These are phyloP conservation scores for Beauveria scarabaeidicola DNA, from an alignment of 2,329 filamentous ascomycete genomes.

Conservation along the genomic window DNA sequence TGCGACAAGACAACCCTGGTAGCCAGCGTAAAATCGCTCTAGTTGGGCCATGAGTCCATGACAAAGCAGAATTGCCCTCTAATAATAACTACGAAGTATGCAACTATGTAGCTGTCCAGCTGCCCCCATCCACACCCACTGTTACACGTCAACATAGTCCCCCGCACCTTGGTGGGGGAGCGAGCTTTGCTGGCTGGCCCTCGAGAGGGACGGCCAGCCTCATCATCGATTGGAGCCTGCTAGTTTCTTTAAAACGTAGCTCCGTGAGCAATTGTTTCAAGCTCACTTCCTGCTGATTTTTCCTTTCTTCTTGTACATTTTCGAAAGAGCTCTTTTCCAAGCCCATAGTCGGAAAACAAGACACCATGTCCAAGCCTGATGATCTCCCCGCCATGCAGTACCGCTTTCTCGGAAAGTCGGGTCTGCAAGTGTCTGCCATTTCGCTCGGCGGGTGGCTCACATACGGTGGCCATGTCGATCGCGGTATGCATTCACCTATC, in stretches of 20 bases:
- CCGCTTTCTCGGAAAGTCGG: conserved; percentile 61
- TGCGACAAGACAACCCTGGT: background rate
- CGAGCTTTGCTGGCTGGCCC: background rate
- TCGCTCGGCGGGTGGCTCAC: conserved; percentile 66
- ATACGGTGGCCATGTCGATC: conserved; percentile 64
- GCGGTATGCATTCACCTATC: conserved; percentile 36
- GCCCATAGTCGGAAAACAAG: background rate
- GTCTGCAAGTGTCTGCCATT: conserved; percentile 66
- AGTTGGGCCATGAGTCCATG: background rate
- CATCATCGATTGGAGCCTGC: conserved; percentile 2
- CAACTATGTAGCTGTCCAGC: background rate
- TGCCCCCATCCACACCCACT: background rate
- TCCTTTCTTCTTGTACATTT: background rate
- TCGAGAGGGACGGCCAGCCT: background rate
- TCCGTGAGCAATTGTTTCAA: background rate
- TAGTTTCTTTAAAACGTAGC: background rate
- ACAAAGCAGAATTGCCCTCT: background rate
- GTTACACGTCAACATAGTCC: background rate
- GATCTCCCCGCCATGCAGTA: conserved; percentile 54
- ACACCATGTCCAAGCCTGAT: conserved; percentile 30
- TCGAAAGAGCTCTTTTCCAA: too few relatives aligned
- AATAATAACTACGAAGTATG: background rate
- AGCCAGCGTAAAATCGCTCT: background rate
- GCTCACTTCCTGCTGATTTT: background rate
- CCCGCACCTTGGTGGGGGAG: conserved; percentile 2